Evolutionary conservation across 2,329 filamentous ascomycete genomes (phyloP).

Genomic region (Fusarium cicatricum): DNA sequence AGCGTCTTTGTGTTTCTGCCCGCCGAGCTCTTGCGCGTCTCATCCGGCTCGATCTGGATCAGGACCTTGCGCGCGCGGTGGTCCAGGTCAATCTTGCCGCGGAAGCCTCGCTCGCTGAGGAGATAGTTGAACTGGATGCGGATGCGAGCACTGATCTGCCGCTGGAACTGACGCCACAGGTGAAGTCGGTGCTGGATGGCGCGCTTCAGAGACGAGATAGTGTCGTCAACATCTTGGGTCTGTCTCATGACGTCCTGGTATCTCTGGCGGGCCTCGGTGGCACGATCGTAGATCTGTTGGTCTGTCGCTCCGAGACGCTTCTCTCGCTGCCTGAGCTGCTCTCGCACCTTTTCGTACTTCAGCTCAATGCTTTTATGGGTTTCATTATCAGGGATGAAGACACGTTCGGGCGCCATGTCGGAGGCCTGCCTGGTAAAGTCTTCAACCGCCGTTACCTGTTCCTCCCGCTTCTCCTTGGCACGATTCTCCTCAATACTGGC

Average conservation of each 20-base stretch:
- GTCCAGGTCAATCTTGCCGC: slow-evolving; percentile 81
- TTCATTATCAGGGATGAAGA: slow-evolving; percentile 70
- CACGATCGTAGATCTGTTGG: slow-evolving; percentile 66
- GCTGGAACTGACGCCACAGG: slow-evolving; percentile 84
- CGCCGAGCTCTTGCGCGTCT: slow-evolving; percentile 71
- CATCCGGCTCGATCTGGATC: slow-evolving; percentile 76
- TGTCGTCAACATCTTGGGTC: slow-evolving; percentile 51
- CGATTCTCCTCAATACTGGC: slow-evolving; percentile 55
- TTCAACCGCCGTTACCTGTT: slow-evolving; percentile 57
- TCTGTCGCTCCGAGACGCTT: slow-evolving; percentile 69
- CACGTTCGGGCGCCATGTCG: slow-evolving; percentile 61
- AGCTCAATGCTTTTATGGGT: slow-evolving; percentile 64
- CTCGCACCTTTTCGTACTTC: slow-evolving; percentile 62
- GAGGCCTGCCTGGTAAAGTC: slow-evolving; percentile 65
- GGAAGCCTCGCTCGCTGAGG: slow-evolving; percentile 87
- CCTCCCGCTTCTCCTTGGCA: slow-evolving; percentile 57
- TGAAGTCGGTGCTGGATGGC: slow-evolving; percentile 74
- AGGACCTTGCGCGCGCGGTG: slow-evolving; percentile 79
- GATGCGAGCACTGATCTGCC: slow-evolving; percentile 84
- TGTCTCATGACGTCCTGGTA: slow-evolving; percentile 55
- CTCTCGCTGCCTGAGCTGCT: slow-evolving; percentile 66
- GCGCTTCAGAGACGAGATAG: slow-evolving; percentile 57
- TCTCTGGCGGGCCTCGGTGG: slow-evolving; percentile 50
- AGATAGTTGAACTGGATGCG: slow-evolving; percentile 88
- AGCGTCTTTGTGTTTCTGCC: slow-evolving; percentile 90